Conservation (phyloP, 2,329 filamentous ascomycete genomes). For the Penicillium sp. region DNA sequence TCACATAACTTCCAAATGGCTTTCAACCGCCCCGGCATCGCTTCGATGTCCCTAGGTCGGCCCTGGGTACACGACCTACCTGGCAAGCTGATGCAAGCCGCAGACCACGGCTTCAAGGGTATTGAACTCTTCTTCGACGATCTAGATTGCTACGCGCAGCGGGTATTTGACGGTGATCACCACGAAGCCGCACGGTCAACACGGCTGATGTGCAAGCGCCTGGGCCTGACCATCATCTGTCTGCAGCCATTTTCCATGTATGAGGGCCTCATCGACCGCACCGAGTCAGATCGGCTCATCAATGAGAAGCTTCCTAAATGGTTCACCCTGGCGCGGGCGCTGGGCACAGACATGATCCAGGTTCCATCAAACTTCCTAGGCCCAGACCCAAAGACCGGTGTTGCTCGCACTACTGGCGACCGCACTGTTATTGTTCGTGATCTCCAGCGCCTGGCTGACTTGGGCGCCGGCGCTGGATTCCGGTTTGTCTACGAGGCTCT, state of each 20-base stretch:
- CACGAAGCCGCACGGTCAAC: constrained; percentile 42
- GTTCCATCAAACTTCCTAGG: constrained; percentile 70
- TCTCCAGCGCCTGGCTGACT: constrained; percentile 59
- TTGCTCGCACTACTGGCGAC: constrained; percentile 39
- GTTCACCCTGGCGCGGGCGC: constrained; percentile 64
- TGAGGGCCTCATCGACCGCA: constrained; percentile 68
- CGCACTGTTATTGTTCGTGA: constrained; percentile 24
- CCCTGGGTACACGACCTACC: constrained; percentile 67
- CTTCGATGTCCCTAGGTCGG: constrained; percentile 74
- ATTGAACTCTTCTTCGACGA: constrained; percentile 42
- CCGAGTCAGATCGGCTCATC: constrained; percentile 57
- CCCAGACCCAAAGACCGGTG: constrained; percentile 37
- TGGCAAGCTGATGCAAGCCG: constrained; percentile 68
- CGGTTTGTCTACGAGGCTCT: constrained; percentile 68
- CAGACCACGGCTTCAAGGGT: constrained; percentile 41
- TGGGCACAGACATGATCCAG: constrained; percentile 70
- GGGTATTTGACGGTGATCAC: constrained; percentile 26
- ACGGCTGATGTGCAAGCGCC: constrained; percentile 46
- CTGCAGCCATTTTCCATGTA: constrained; percentile 78
- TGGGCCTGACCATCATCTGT: constrained; percentile 46
- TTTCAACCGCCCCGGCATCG: constrained; percentile 59
- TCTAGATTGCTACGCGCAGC: constrained; percentile 32
- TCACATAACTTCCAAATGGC: constrained; percentile 19
- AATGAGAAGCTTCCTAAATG: constrained; percentile 64
- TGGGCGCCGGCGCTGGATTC: constrained; percentile 52